Conservation (phyloP, 495 filamentous ascomycete species). For the Daldinia vernicosa region DNA sequence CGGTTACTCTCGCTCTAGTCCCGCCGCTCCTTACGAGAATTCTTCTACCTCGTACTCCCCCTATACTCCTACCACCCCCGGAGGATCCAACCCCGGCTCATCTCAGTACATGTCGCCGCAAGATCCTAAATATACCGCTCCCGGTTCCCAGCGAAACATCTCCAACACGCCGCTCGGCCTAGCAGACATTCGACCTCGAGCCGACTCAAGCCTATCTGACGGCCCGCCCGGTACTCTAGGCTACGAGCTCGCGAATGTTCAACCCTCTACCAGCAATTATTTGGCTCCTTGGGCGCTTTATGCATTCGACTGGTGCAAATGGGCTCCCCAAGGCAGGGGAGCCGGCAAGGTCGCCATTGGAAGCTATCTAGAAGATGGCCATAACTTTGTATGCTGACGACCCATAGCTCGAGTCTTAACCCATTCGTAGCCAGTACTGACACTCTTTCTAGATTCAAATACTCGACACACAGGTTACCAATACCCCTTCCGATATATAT, state of each 20-base stretch:
- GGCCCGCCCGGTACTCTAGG: conserved; percentile 61
- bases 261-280: conserved; percentile 77
- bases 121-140: conserved; percentile 69
- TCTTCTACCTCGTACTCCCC: conserved; percentile 73
- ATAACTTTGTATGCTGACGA: conserved; percentile 81
- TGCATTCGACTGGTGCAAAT: conserved; percentile 99
- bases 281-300: conserved; percentile 95
- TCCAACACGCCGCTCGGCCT: conserved; percentile 88
- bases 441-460: conserved; percentile 84
- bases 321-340: conserved; percentile 79
- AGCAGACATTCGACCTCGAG: conserved; percentile 85
- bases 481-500: conserved; percentile 76
- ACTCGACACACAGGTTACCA: conserved; percentile 80
- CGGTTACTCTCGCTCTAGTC: conserved; percentile 84
- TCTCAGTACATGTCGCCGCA: conserved; percentile 74
- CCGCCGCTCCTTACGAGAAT: conserved; percentile 68
- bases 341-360: conserved; percentile 94
- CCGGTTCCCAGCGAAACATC: conserved; percentile 75
- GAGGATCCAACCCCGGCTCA: conserved; percentile 57
- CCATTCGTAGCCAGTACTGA: neutral
- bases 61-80: conserved; percentile 71
- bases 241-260: conserved; percentile 61
- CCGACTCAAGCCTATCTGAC: conserved; percentile 78
- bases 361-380: conserved; percentile 96
- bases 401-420: neutral